Evolutionary conservation across 352 stramenopile species (phyloP).

Genomic region (Pythium aristosporum): DNA sequence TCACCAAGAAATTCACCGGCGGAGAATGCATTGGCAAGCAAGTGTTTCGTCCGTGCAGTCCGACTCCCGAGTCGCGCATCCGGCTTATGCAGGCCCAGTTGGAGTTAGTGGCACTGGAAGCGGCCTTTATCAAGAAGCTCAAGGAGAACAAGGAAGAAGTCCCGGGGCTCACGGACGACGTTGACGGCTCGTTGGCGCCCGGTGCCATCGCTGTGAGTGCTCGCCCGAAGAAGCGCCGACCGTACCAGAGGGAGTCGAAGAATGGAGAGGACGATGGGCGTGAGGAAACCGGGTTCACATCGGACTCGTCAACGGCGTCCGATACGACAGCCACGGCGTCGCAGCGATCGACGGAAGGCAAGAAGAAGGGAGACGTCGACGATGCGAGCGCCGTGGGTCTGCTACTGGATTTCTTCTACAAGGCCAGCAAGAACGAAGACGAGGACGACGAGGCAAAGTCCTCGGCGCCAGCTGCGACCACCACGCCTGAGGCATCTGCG

Average conservation of each 20-base stretch:
- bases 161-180: constrained; percentile 50
- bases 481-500: background rate
- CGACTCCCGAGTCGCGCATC: constrained; percentile 61
- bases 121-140: constrained; percentile 72
- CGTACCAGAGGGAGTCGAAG: constrained; percentile 22
- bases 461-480: no score
- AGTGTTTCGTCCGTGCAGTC: constrained; percentile 74
- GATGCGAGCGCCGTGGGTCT: constrained; percentile 69
- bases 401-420: constrained; percentile 82
- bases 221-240: constrained; percentile 33
- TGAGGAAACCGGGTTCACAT: constrained; percentile 29
- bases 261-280: constrained; percentile 21
- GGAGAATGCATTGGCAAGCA: constrained; percentile 91
- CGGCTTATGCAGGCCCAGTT: constrained; percentile 73
- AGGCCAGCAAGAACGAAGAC: constrained; percentile 63
- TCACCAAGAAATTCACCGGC: constrained; percentile 93
- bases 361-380: constrained; percentile 37
- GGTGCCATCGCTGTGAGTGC: constrained; percentile 29
- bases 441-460: constrained; percentile 17
- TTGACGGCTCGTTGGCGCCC: constrained; percentile 31
- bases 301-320: constrained; percentile 34
- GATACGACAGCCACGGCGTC: constrained; percentile 12
- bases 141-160: constrained; percentile 81
- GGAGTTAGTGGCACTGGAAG: constrained; percentile 69
- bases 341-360: constrained; percentile 11